These are phyloP conservation scores for Rhinocladiella mackenziei DNA, from an alignment of 2,329 filamentous ascomycete genomes.

Conservation along the genomic window DNA sequence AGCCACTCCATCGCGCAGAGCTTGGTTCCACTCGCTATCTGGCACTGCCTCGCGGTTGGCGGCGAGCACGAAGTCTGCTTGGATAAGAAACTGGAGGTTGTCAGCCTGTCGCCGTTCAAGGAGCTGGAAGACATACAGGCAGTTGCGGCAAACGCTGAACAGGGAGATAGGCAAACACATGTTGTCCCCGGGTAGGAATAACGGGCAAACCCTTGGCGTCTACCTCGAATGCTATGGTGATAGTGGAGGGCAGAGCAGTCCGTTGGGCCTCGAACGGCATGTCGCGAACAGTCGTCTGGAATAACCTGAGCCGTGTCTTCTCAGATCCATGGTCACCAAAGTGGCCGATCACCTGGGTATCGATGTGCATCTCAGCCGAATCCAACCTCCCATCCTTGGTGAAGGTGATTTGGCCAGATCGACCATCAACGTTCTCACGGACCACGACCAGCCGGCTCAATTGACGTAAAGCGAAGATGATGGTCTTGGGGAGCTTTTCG, in stretches of 20 bases:
- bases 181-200: slow-evolving; percentile 7
- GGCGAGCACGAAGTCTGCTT: slow-evolving; percentile 13
- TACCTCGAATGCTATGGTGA: slow-evolving; percentile 17
- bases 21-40: slow-evolving; percentile 10
- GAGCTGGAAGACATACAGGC: slow-evolving; percentile 1
- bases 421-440: slow-evolving; percentile 5
- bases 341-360: slow-evolving; percentile 7
- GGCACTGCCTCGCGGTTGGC: slow-evolving; percentile 8
- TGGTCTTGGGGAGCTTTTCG: slow-evolving; percentile 14
- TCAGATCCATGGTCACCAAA: slow-evolving; percentile 11
- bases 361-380: slow-evolving; percentile 6
- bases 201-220: slow-evolving; percentile 6
- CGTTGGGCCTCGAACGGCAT: slow-evolving; percentile 8
- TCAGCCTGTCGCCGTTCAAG: neutral
- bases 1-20: slow-evolving; percentile 3
- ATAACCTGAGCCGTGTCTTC: slow-evolving; percentile 12
- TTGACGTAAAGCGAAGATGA: slow-evolving; percentile 16
- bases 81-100: slow-evolving; percentile 10
- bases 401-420: slow-evolving; percentile 11
- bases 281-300: slow-evolving; percentile 4
- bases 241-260: neutral
- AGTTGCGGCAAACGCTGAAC: slow-evolving; percentile 5
- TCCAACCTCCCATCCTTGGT: slow-evolving; percentile 6
- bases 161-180: slow-evolving; percentile 19
- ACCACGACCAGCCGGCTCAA: slow-evolving; percentile 12